Base-by-base conservation (phyloP, 164 flowering plant species). In the Cinnamomum chago region DNA sequence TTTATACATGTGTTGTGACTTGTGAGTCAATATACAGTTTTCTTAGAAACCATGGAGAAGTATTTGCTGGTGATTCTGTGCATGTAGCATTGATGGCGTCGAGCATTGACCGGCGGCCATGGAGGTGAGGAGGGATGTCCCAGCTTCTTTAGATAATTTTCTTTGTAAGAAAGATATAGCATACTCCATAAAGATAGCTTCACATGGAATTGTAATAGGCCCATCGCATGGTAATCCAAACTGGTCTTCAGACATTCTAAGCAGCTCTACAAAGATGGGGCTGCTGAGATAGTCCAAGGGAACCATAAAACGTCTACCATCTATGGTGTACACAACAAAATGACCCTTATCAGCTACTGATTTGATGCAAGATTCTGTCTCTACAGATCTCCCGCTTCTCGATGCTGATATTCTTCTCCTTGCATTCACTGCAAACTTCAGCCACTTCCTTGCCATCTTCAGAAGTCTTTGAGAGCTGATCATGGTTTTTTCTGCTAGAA, bases 241-340 rank as follows among this genome's bases (percentile, higher is more conserved):
- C 28, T 64, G 28, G 2, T 23, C 67, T 10, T 64, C 67, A 10
- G 67, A 64, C 67, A 64, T 64, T 24, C 15, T 64, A 25, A 64
- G 2, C 28, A 64, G 28, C 14, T 64, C 67, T 11, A 22, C 9
- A 12, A 64, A 24, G 25, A 64, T 64, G 30, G 67, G 33, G 67
- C 15, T 22, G 30, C 3, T 64, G 30, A 22, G 67, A 64, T 64
- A 64, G 3, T 10, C 33, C 67, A 64, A 64, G 13, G 67, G 67
- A 25, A 64, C 23, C 15, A 64, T 62, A 40, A 78, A 81, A 17
- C 80, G 69, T 18, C 69, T 80, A n/a, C 73, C 65, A 71, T 82
- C 85, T 3, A 18, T 15, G 0, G 81, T 66, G 40, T 82, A 82
- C 25, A 77, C 73, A 0, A 78, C 73, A 35, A 77, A 80, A 68